Evolutionary conservation across 768 basidiomycete genomes (phyloP).

Genomic region (Collybiopsis luxurians): DNA sequence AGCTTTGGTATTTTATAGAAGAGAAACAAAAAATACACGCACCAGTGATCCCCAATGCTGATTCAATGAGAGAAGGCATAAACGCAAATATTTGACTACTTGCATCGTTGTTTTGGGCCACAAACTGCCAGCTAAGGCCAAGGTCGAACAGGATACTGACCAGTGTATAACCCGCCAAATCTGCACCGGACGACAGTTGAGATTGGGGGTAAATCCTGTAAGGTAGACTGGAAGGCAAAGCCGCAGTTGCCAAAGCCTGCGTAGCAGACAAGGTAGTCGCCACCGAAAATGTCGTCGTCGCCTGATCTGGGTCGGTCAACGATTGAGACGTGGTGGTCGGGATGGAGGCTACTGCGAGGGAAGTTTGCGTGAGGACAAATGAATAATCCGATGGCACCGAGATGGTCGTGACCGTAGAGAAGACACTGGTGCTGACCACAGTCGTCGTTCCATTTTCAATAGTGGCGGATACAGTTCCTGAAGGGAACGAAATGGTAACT

Average conservation of each 20-base stretch:
- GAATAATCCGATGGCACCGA: constrained; percentile 39
- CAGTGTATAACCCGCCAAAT: constrained; percentile 38
- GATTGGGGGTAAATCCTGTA: constrained; percentile 49
- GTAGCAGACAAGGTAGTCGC: constrained; percentile 19
- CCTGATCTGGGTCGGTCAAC: constrained; percentile 43
- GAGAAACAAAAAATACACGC: constrained; percentile 12
- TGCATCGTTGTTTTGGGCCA: constrained; percentile 53
- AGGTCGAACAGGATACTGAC: constrained; percentile 66
- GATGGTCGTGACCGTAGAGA: constrained; percentile 17
- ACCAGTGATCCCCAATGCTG: constrained; percentile 31
- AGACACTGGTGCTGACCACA: constrained; percentile 9
- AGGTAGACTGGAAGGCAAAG: constrained; percentile 63
- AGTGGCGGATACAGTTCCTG: constrained; percentile 2
- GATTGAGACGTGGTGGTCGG: constrained; percentile 20
- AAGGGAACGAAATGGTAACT: not conserved
- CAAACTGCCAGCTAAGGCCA: constrained; percentile 66
- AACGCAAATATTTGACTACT: constrained; percentile 78
- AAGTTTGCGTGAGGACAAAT: constrained; percentile 42
- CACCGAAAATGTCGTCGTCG: constrained; percentile 33
- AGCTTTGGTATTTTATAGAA: constrained; percentile 8
- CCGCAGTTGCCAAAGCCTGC: constrained; percentile 14
- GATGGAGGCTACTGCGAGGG: constrained; percentile 36
- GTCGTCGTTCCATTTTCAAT: constrained; percentile 3
- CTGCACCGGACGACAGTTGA: constrained; percentile 9
- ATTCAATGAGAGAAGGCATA: constrained; percentile 45